Evolutionary conservation across 306 rosid species (phyloP).

Genomic region (Cajanus cajan): DNA sequence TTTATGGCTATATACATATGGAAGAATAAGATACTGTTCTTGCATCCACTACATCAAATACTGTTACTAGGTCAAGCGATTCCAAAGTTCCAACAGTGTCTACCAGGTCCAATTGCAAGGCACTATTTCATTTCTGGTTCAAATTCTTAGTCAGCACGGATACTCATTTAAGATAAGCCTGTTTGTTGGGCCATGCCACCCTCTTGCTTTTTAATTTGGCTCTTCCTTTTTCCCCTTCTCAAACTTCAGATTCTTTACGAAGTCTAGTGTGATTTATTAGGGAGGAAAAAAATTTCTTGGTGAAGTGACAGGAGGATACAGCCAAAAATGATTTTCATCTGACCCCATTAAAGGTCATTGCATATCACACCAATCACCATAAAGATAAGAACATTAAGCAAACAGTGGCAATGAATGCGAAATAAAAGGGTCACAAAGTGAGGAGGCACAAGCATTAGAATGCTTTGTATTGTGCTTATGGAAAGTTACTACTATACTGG

Average conservation of each 20-base stretch:
- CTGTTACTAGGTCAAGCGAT: conserved; percentile 32
- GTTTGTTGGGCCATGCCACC: conserved; percentile 2
- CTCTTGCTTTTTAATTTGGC: neutral
- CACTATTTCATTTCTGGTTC: conserved; percentile 25
- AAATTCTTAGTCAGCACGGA: conserved; percentile 27
- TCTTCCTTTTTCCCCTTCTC: neutral
- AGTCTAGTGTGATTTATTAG: conserved; percentile 32
- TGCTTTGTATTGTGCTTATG: conserved; percentile 40
- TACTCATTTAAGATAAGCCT: conserved; percentile 24
- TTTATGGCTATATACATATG: neutral
- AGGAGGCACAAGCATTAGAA: conserved; percentile 14
- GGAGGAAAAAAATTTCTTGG: conserved; percentile 4
- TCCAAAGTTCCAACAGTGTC: neutral
- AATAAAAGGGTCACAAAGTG: conserved; percentile 46
- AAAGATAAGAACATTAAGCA: conserved; percentile 51
- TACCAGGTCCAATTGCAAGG: conserved; percentile 17
- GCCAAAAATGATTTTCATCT: conserved; percentile 65
- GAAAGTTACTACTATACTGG: conserved; percentile 52
- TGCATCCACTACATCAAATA: conserved; percentile 12
- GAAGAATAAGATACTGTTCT: conserved; percentile 30
- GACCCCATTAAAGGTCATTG: conserved; percentile 52
- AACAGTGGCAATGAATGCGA: conserved; percentile 41
- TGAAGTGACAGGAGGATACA: conserved; percentile 58
- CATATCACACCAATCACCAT: conserved; percentile 59
- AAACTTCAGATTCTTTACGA: conserved; percentile 22